A percentile compares a stretch with the other conserved stretches of the same genome.
Evolutionary conservation across 225 moss, liverwort and hornwort species (phyloP).

Genomic region (Physcomitrium patens): DNA sequence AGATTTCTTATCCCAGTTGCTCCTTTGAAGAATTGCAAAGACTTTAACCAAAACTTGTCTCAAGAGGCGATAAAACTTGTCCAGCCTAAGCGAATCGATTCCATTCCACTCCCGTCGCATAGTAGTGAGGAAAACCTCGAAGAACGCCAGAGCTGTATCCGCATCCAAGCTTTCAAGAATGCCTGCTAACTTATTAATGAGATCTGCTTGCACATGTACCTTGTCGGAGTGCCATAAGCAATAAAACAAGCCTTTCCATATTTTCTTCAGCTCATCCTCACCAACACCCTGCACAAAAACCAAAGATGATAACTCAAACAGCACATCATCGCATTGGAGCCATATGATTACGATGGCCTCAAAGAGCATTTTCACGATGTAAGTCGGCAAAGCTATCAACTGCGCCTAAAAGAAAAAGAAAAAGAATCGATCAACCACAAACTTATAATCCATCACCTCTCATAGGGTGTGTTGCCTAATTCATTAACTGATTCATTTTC

Average conservation of each 20-base stretch:
- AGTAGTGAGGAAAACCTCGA: constrained; percentile 87
- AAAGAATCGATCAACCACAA: no score
- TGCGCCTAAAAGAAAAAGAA: no score
- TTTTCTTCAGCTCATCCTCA: constrained; percentile 68
- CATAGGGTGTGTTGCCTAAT: no score
- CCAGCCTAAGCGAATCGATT: constrained; percentile 87
- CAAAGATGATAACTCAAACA: background rate
- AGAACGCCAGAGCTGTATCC: constrained; percentile 73
- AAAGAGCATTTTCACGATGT: no score
- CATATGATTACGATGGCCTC: no score
- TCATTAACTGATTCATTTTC: no score
- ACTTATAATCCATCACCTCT: no score
- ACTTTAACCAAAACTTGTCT: constrained; percentile 72
- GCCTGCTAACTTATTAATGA: constrained; percentile 79
- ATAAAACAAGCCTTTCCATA: constrained; percentile 98
- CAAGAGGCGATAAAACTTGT: constrained; percentile 89
- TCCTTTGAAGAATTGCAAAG: constrained; percentile 76
- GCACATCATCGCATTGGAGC: background rate
- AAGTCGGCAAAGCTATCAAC: no score
- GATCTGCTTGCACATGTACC: constrained; percentile 86
- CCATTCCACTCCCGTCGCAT: constrained; percentile 96
- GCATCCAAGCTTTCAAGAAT: constrained; percentile 77
- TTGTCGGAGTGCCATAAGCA: constrained; percentile 98
- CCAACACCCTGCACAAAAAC: constrained; percentile 46
- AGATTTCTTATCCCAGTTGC: constrained; percentile 70